phyloP scores from a whole-genome alignment of 768 basidiomycete species.

The Mrakia frigida region DNA sequence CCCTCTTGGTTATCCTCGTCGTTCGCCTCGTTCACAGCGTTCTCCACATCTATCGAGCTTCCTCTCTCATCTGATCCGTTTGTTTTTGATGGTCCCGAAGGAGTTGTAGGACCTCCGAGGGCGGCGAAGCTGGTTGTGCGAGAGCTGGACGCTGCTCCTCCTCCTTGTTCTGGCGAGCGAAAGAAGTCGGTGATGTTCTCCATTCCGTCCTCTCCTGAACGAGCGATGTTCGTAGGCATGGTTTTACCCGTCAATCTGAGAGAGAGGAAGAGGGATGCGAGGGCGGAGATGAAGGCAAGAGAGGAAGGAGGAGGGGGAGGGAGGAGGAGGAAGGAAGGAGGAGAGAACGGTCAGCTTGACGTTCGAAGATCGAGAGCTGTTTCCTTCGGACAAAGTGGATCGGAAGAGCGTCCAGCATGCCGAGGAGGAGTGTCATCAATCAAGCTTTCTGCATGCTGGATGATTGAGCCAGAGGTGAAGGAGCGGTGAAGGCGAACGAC shows the following conservation, averaged over 20 bases:
- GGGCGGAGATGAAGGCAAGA: not conserved
- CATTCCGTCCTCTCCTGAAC: constrained; percentile 21
- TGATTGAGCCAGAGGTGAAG: not conserved
- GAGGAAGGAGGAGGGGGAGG: not conserved
- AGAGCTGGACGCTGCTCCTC: not conserved
- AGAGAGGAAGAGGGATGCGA: not conserved
- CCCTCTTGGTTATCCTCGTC: constrained; percentile 16
- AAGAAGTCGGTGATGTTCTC: constrained; percentile 31
- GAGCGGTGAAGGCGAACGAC: not conserved
- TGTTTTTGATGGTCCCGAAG: not conserved
- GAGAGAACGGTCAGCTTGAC: too few species aligned
- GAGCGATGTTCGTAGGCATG: constrained; percentile 27
- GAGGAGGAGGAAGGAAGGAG: not conserved
- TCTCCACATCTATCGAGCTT: constrained; percentile 18
- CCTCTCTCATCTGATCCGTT: not conserved
- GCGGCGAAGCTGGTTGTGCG: constrained; percentile 12
- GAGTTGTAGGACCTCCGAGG: constrained; percentile 5
- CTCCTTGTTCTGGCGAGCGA: constrained; percentile 19
- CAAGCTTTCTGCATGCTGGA: not conserved
- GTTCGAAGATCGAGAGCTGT: too few species aligned
- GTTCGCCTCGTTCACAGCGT: constrained; percentile 25
- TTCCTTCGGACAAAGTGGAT: too few species aligned
- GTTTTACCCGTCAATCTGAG: constrained; percentile 25
- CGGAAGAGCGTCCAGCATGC: too few species aligned
- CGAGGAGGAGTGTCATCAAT: not conserved